These are phyloP conservation scores for Laburnicola sp. DNA, from an alignment of 2,329 filamentous ascomycete genomes.

Conservation along the genomic window DNA sequence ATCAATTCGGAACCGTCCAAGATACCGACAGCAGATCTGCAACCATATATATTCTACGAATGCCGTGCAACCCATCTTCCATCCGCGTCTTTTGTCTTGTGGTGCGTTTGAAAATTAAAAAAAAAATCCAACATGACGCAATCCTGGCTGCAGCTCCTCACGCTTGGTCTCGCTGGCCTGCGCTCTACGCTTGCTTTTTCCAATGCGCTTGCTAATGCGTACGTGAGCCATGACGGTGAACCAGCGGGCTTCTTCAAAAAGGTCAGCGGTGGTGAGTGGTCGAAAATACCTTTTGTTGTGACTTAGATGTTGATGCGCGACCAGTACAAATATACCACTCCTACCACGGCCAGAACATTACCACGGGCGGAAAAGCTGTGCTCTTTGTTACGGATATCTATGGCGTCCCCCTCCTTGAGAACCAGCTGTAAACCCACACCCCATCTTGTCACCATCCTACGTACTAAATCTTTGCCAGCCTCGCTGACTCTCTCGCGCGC, in stretches of 20 bases:
- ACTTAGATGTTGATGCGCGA: too few species aligned
- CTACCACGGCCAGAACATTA: too few species aligned
- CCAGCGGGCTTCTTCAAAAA: not conserved
- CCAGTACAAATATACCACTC: too few species aligned
- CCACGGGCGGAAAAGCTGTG: slow-evolving; percentile 18
- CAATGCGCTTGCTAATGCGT: not conserved
- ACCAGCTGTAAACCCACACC: slow-evolving; percentile 26
- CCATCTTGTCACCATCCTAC: not conserved
- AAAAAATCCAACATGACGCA: not conserved
- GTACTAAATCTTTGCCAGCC: slow-evolving; percentile 10
- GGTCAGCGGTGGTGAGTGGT: too few species aligned
- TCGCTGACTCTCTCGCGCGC: slow-evolving; percentile 38
- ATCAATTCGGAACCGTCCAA: slow-evolving; percentile 4
- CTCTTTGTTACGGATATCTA: slow-evolving; percentile 41
- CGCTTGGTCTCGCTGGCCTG: not conserved
- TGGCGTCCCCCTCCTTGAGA: slow-evolving; percentile 36
- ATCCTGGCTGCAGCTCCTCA: not conserved
- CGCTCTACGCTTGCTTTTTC: not conserved
- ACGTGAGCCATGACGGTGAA: slow-evolving; percentile 1
- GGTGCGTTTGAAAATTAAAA: too few species aligned
- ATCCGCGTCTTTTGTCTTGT: too few species aligned
- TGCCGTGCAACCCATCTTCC: too few species aligned
- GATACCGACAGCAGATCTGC: not conserved
- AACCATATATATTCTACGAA: not conserved
- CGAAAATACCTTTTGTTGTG: too few species aligned